Conservation (phyloP, 2,329 filamentous ascomycete species). For the Lasiodiplodia citricola region DNA sequence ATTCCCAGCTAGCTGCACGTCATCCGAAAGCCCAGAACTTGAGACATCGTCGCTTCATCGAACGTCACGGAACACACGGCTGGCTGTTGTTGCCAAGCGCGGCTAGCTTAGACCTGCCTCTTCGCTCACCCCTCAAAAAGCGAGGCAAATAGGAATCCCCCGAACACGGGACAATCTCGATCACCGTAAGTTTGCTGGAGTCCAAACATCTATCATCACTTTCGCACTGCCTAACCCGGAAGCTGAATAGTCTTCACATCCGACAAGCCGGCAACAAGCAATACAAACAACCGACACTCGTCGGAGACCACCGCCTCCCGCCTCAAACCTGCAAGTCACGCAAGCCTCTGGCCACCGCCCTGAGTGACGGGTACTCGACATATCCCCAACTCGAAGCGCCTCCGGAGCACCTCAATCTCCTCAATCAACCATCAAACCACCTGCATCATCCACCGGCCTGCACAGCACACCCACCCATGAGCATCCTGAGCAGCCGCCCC, state of each 20-base stretch:
- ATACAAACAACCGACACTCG: not conserved
- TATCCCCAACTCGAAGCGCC: not conserved
- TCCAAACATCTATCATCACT: not conserved
- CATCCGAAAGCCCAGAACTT: not conserved
- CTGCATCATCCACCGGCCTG: conserved; percentile 32
- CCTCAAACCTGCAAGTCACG: not conserved
- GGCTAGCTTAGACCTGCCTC: not conserved
- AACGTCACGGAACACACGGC: conserved; percentile 14
- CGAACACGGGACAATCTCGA: conserved; percentile 11
- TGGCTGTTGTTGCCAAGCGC: too few relatives aligned
- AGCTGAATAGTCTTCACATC: not conserved
- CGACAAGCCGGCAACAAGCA: not conserved
- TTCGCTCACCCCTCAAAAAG: not conserved
- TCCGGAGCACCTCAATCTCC: not conserved
- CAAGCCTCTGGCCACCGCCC: not conserved
- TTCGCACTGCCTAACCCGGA: conserved; percentile 1
- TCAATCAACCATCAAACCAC: not conserved
- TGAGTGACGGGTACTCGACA: not conserved
- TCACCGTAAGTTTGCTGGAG: not conserved
- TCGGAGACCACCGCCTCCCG: conserved; percentile 12
- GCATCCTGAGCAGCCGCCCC: conserved; percentile 1
- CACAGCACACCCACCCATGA: not conserved
- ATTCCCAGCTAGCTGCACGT: not conserved
- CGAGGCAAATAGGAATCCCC: not conserved
- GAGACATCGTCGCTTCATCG: conserved; percentile 2